Percentiles rank a stretch among this genome's conserved stretches.
Conservation (phyloP, 495 filamentous ascomycete species). For the Lophiotrema nucula region DNA sequence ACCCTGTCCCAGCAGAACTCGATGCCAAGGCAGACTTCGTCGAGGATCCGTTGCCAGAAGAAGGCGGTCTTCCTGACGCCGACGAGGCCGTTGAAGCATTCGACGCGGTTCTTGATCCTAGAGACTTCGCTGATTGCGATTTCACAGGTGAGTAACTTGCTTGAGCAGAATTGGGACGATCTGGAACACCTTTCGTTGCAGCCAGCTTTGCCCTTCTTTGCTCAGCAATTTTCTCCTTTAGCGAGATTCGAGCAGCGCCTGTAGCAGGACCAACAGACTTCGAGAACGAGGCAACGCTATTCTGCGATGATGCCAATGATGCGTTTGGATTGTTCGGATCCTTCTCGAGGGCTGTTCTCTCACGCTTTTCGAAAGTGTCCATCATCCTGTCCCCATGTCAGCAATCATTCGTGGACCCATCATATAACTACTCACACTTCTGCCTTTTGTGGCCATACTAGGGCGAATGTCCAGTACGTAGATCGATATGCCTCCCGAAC, state of each 20-base stretch:
- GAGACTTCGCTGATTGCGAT: conserved; percentile 43
- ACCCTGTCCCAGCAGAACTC: conserved; percentile 39
- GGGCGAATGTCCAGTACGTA: conserved; percentile 79
- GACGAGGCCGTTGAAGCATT: conserved; percentile 34
- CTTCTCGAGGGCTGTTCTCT: conserved; percentile 72
- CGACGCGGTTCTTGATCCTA: conserved; percentile 31
- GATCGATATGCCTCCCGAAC: conserved; percentile 80
- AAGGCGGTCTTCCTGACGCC: conserved; percentile 29
- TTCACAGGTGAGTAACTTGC: conserved; percentile 57
- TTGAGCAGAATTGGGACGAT: conserved; percentile 75
- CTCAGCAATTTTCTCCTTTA: conserved; percentile 79
- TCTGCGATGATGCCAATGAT: conserved; percentile 36
- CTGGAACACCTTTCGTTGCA: conserved; percentile 55
- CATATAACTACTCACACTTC: conserved; percentile 57
- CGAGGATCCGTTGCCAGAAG: conserved; percentile 25
- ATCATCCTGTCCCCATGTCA: conserved; percentile 60
- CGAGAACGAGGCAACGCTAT: conserved; percentile 45
- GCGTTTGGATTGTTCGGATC: conserved; percentile 77
- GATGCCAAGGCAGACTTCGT: conserved; percentile 28
- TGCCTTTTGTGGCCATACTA: conserved; percentile 74
- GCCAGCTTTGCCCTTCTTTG: conserved; percentile 66
- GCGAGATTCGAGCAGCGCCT: conserved; percentile 54
- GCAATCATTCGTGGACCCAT: conserved; percentile 3
- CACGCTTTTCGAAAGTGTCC: conserved; percentile 68
- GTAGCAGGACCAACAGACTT: conserved; percentile 47